phyloP scores from a whole-genome alignment of 768 basidiomycete genomes.

The Tubosaeta brunneosetosa region DNA sequence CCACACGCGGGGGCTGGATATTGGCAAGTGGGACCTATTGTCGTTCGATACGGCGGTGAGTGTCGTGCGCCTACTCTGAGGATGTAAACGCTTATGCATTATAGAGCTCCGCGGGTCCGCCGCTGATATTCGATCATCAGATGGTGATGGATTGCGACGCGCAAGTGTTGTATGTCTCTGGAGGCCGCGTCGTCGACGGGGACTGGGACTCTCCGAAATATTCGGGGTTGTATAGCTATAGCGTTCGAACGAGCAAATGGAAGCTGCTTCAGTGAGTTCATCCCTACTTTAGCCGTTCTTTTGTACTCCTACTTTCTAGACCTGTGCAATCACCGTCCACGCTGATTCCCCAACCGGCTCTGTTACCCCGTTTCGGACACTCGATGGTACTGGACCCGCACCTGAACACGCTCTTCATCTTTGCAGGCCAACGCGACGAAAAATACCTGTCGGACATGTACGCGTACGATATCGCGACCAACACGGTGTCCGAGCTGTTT shows the following conservation, averaged over 20 bases:
- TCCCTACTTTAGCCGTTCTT: too few relatives aligned
- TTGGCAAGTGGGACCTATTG: conserved; percentile 69
- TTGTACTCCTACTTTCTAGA: conserved; percentile 2
- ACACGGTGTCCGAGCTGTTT: conserved; percentile 56
- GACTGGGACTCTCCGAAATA: conserved; percentile 58
- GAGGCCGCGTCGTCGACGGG: conserved; percentile 67
- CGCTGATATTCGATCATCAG: conserved; percentile 75
- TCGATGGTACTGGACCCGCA: conserved; percentile 74
- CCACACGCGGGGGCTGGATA: conserved; percentile 35
- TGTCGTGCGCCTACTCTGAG: background rate
- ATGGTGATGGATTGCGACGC: conserved; percentile 70
- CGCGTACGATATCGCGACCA: conserved; percentile 57
- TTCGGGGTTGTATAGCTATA: conserved; percentile 71
- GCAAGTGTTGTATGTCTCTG: conserved; percentile 71
- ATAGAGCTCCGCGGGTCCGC: conserved; percentile 64
- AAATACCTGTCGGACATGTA: conserved; percentile 75
- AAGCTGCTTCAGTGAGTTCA: conserved; percentile 56
- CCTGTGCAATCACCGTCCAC: conserved; percentile 16
- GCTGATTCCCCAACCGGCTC: conserved; percentile 33
- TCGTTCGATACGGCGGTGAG: conserved; percentile 64
- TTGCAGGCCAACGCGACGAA: conserved; percentile 68
- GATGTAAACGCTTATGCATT: background rate
- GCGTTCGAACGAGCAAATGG: conserved; percentile 64
- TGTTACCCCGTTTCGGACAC: conserved; percentile 67
- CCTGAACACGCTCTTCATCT: conserved; percentile 59